Base-by-base conservation (phyloP, 2,329 filamentous ascomycete genomes). In the Cordyceps fumosorosea region DNA sequence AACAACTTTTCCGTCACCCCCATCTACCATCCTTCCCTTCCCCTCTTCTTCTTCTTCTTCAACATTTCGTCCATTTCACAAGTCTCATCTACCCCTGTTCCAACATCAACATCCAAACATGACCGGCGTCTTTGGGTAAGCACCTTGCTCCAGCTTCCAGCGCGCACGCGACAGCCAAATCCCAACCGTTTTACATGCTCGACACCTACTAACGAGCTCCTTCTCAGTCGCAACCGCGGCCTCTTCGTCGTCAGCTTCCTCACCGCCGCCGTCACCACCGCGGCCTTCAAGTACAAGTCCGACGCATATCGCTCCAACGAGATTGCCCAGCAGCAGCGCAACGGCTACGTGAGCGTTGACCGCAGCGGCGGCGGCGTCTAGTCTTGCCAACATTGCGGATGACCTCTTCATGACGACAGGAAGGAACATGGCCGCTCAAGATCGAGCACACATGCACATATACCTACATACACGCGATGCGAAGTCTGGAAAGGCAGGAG, bases 301-400 rank as follows among this genome's bases (percentile, higher is more conserved):
- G 65, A 69, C 34, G 70, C 72, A 4, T 65, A 79, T 32, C 71
- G 69, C 45, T 70, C 72, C 61, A 81, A 81, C 72, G 79, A 81
- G 66, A 63, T 71, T 37, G 75, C 74, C 45, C 78, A 80, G 71
- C 73, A 72, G 67, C 72, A 69, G 34, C 66, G 66, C 62, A 69
- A 76, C 64, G 73, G 77, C 56, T 80, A 82, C 68, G 80, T 83
- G 61, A 78, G 75, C 62, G 80, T 83, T 62, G 80, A 83, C 60
- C 76, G 81, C 26, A 83, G 80, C 66, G 81, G 81, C 3, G 78
- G 78, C 1, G 78, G 78, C 0, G 70, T 80, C 47, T 80, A 64
- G 44, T 6, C 44, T 37, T 37, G 34, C 34, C 34, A 2, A 3
- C 12, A 8, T 12, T 37, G 44, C 5, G 7, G 10, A 47, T 11